Evolutionary conservation across 169 alveolate genomes (phyloP).

Genomic region (Cryptosporidium felis): DNA sequence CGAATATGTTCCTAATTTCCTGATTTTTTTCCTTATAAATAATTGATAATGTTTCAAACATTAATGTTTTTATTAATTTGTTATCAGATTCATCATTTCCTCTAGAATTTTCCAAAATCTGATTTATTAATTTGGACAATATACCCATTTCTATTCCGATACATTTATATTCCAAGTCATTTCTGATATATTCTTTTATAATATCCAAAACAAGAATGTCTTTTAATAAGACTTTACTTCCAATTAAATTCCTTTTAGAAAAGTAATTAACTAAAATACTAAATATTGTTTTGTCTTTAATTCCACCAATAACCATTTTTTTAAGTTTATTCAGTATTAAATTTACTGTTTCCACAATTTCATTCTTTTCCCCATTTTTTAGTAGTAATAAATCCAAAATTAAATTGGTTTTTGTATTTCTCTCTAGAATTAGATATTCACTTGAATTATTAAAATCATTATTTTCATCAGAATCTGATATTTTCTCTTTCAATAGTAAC

Average conservation of each 20-base stretch:
- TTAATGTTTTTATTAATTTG: not conserved
- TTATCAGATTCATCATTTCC: not conserved
- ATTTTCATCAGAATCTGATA: too few species aligned
- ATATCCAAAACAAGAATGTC: not conserved
- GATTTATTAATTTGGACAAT: constrained; percentile 27
- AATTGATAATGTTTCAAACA: not conserved
- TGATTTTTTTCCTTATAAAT: not conserved
- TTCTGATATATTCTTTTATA: constrained; percentile 10
- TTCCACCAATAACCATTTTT: too few species aligned
- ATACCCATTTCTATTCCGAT: not conserved
- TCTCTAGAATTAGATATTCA: too few species aligned
- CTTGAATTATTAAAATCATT: too few species aligned
- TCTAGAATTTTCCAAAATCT: not conserved
- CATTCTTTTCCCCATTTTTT: too few species aligned
- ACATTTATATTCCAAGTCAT: not conserved
- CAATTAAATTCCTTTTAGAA: too few species aligned
- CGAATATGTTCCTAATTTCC: not conserved
- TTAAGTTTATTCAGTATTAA: too few species aligned
- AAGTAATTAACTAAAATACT: not conserved
- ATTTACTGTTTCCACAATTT: too few species aligned
- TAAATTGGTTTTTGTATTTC: too few species aligned
- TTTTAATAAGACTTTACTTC: too few species aligned
- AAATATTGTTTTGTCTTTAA: not conserved
- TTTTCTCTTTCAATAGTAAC: too few species aligned
- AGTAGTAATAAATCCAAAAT: too few species aligned